These are phyloP conservation scores for Vitis hybrid DNA, from an alignment of 177 flowering plant species.

Conservation along the genomic window DNA sequence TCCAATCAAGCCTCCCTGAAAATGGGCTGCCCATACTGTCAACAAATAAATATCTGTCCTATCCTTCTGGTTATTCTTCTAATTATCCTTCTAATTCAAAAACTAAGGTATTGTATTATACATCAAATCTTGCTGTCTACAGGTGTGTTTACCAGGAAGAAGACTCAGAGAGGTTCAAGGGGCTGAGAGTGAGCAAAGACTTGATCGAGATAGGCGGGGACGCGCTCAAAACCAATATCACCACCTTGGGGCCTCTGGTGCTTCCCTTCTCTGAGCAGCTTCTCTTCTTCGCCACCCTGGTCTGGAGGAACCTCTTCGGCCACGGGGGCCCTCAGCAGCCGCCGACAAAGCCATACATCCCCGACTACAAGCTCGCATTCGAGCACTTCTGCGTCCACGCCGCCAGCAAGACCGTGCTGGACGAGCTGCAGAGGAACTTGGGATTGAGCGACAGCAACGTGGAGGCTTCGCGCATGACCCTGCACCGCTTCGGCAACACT, in stretches of 20 bases:
- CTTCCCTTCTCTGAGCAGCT: constrained; percentile 92
- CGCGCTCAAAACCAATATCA: constrained; percentile 91
- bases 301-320: constrained; percentile 46
- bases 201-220: constrained; percentile 83
- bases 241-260: constrained; percentile 87
- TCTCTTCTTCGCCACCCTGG: constrained; percentile 62
- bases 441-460: constrained; percentile 68
- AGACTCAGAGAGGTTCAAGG: constrained; percentile 65
- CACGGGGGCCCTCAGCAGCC: constrained; percentile 4
- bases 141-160: constrained; percentile 89
- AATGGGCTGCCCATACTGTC: too few relatives aligned
- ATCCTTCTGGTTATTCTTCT: too few relatives aligned
- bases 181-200: constrained; percentile 63
- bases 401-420: constrained; percentile 71
- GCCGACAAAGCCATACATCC: constrained; percentile 73
- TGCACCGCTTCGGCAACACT: constrained; percentile 91
- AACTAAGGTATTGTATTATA: too few relatives aligned
- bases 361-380: constrained; percentile 91
- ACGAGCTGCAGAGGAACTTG: constrained; percentile 82
- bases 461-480: constrained; percentile 81
- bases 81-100: too few relatives aligned
- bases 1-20: too few relatives aligned
- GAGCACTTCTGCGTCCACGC: constrained; percentile 95
- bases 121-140: not conserved
- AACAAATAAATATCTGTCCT: too few relatives aligned